phyloP scores from a whole-genome alignment of 495 filamentous ascomycete species.

The Darksidea phi region DNA sequence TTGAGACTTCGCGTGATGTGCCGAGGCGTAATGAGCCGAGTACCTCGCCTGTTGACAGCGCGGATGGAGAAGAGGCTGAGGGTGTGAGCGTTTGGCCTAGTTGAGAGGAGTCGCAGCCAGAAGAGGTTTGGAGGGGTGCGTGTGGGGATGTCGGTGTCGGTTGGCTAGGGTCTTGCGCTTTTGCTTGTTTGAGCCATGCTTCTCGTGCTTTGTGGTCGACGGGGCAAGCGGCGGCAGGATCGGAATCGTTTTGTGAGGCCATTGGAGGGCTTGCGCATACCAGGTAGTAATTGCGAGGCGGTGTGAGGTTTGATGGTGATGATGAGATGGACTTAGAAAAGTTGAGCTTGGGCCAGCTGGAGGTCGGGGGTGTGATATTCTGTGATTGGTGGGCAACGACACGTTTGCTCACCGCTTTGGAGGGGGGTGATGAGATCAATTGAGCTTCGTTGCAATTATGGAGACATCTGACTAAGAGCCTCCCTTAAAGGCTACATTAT shows the following conservation, averaged over 20 bases:
- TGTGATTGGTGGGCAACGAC: conserved; percentile 7
- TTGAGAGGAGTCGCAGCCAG: conserved; percentile 39
- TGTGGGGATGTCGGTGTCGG: conserved; percentile 35
- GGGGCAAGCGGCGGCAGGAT: conserved; percentile 60
- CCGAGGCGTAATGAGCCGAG: conserved; percentile 40
- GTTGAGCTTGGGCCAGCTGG: conserved; percentile 9
- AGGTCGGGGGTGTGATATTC: neutral
- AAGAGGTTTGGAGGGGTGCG: conserved; percentile 35
- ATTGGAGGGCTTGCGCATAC: conserved; percentile 10
- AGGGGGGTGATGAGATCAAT: conserved; percentile 4
- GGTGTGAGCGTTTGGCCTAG: conserved; percentile 36
- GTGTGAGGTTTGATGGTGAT: neutral
- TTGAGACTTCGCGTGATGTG: conserved; percentile 72
- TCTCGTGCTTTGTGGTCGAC: conserved; percentile 85
- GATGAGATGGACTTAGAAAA: conserved; percentile 4
- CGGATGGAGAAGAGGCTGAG: conserved; percentile 6
- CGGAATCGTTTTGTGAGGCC: conserved; percentile 12
- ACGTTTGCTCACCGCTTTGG: conserved; percentile 11
- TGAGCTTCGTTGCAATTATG: no score
- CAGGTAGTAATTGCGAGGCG: conserved; percentile 8
- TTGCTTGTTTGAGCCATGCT: conserved; percentile 68
- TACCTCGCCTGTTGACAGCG: conserved; percentile 34
- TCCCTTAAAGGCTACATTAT: no score
- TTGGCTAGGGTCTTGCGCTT: no score
- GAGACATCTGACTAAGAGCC: no score